These are phyloP conservation scores for Aspergillus felis DNA, from an alignment of 2,329 filamentous ascomycete genomes.

Conservation along the genomic window DNA sequence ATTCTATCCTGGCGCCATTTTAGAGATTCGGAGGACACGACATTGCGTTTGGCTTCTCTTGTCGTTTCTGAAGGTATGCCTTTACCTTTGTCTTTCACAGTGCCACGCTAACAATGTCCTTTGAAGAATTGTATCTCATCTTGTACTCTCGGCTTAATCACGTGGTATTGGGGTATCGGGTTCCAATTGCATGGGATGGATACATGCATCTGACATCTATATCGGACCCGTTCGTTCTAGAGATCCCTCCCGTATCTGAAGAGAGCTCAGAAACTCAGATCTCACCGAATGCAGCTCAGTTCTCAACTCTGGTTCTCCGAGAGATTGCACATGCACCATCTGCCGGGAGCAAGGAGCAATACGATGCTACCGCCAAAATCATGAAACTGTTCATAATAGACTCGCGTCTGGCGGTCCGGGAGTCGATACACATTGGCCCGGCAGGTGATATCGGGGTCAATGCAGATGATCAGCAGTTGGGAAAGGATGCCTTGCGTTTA, in stretches of 20 bases:
- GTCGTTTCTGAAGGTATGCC: constrained; percentile 30
- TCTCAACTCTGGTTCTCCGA: constrained; percentile 32
- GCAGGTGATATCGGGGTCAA: constrained; percentile 6
- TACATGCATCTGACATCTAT: constrained; percentile 18
- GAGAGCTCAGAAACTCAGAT: constrained; percentile 6
- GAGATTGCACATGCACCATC: constrained; percentile 24
- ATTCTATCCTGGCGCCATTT: constrained; percentile 53
- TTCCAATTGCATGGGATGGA: constrained; percentile 21
- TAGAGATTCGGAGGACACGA: constrained; percentile 50
- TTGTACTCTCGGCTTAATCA: constrained; percentile 39
- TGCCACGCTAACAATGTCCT: constrained; percentile 10
- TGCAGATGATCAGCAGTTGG: constrained; percentile 10
- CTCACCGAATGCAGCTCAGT: constrained; percentile 10
- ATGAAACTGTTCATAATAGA: constrained; percentile 36
- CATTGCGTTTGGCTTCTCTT: constrained; percentile 40
- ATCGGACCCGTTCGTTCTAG: constrained; percentile 33
- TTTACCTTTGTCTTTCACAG: not conserved
- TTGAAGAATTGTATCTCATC: constrained; percentile 34
- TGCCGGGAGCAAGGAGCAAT: constrained; percentile 11
- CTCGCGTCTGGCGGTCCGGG: constrained; percentile 29
- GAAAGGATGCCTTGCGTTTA: constrained; percentile 18
- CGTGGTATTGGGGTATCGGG: constrained; percentile 31
- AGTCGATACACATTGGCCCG: constrained; percentile 28
- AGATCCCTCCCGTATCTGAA: constrained; percentile 20
- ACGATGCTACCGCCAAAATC: constrained; percentile 22